These are phyloP conservation scores for Helenozyma rhizophorensis DNA, from an alignment of 805 yeast species.

Conservation along the genomic window DNA sequence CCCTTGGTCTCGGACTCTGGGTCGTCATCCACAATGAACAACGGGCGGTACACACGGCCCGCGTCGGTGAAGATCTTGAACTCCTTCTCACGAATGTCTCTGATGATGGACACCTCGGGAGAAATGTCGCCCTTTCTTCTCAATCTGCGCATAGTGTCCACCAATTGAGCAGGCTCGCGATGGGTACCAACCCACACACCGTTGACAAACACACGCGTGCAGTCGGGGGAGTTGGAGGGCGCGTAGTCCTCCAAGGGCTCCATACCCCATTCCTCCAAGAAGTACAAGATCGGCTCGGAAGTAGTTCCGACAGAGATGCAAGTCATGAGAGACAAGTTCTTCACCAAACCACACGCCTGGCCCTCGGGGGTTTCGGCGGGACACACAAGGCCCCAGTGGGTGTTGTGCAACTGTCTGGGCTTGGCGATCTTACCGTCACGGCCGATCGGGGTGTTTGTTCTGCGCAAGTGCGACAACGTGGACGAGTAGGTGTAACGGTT, in stretches of 20 bases:
- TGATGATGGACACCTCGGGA: conserved; percentile 92
- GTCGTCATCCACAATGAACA: conserved; percentile 89
- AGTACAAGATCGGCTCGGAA: conserved; percentile 89
- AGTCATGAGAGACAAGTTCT: conserved; percentile 92
- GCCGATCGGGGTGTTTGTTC: conserved; percentile 99
- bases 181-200: conserved; percentile 99
- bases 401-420: conserved; percentile 98
- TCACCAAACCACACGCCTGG: conserved; percentile 99
- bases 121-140: conserved; percentile 94
- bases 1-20: conserved; percentile 63
- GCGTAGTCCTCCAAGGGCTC: conserved; percentile 95
- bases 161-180: conserved; percentile 89
- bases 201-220: conserved; percentile 91
- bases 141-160: conserved; percentile 83
- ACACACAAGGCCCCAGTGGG: conserved; percentile 99
- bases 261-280: conserved; percentile 98
- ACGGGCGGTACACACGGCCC: conserved; percentile 95
- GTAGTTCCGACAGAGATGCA: conserved; percentile 97
- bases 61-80: conserved; percentile 97
- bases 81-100: conserved; percentile 96
- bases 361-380: conserved; percentile 99
- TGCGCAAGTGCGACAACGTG: conserved; percentile 96
- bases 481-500: conserved; percentile 98
- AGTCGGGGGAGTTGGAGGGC: conserved; percentile 86
- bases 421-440: conserved; percentile 98